Evolutionary conservation across 768 basidiomycete genomes (phyloP).

Genomic region (Gloeostereum incarnatum): DNA sequence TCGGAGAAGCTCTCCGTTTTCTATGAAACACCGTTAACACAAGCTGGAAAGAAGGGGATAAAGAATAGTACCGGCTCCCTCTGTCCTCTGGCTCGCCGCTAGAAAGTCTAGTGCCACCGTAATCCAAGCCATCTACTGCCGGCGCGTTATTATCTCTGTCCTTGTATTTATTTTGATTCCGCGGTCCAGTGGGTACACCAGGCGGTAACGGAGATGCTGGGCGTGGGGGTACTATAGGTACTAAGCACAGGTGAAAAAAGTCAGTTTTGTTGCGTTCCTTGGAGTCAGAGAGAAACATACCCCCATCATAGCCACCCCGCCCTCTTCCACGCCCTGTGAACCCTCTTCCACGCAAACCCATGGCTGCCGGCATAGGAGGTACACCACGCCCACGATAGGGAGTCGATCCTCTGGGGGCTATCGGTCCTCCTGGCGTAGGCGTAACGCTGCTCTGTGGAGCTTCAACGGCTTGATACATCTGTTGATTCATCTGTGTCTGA

Average conservation of each 20-base stretch:
- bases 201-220: conserved; percentile 83
- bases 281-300: conserved; percentile 16
- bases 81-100: conserved; percentile 65
- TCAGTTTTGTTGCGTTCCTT: neutral
- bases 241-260: neutral
- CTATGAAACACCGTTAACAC: conserved; percentile 21
- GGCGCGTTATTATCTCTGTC: conserved; percentile 80
- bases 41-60: neutral
- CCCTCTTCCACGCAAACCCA: conserved; percentile 33
- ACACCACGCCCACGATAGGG: conserved; percentile 29
- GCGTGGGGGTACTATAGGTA: conserved; percentile 49
- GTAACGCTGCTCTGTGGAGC: conserved; percentile 31
- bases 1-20: conserved; percentile 69
- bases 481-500: conserved; percentile 44
- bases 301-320: conserved; percentile 33
- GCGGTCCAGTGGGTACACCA: conserved; percentile 79
- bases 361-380: conserved; percentile 13
- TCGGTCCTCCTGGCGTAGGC: conserved; percentile 32
- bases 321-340: conserved; percentile 29
- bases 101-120: conserved; percentile 61
- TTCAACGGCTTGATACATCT: conserved; percentile 63
- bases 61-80: conserved; percentile 42
- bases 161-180: conserved; percentile 87
- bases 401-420: conserved; percentile 20
- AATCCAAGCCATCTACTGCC: conserved; percentile 84